phyloP scores from a whole-genome alignment of 768 basidiomycete genomes.

The Suillus americanus region DNA sequence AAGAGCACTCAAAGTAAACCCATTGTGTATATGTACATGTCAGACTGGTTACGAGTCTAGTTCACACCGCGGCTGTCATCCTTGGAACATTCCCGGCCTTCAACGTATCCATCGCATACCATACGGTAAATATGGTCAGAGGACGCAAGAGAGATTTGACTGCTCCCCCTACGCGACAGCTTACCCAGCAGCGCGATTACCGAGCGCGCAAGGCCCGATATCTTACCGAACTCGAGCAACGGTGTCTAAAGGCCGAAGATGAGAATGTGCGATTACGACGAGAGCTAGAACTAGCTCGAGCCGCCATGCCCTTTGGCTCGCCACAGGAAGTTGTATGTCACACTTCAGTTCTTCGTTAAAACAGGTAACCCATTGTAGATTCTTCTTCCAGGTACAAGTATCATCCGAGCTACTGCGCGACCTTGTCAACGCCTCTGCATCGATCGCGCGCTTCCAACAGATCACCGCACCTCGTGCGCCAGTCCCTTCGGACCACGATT shows the following conservation, averaged over 20 bases:
- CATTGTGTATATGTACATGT: background rate
- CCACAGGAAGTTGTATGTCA: slow-evolving; percentile 28
- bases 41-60: background rate
- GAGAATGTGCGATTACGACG: slow-evolving; percentile 51
- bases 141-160: slow-evolving; percentile 66
- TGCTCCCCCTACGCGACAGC: slow-evolving; percentile 56
- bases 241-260: slow-evolving; percentile 50
- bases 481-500: slow-evolving; percentile 10
- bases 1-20: background rate
- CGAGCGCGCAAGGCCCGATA: slow-evolving; percentile 60
- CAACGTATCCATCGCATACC: background rate
- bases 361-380: slow-evolving; percentile 6
- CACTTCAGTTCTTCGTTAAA: slow-evolving; percentile 3
- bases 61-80: background rate
- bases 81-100: too few relatives aligned
- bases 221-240: slow-evolving; percentile 54
- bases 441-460: slow-evolving; percentile 54
- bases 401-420: slow-evolving; percentile 52
- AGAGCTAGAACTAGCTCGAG: slow-evolving; percentile 46
- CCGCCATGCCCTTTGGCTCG: slow-evolving; percentile 35
- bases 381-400: slow-evolving; percentile 42
- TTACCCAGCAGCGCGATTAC: slow-evolving; percentile 65
- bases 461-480: slow-evolving; percentile 39
- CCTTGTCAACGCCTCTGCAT: slow-evolving; percentile 45
- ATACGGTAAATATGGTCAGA: slow-evolving; percentile 47